A percentile compares a stretch with the other conserved stretches of the same genome.
These are phyloP conservation scores for Apiospora koreana DNA, from an alignment of 2,329 filamentous ascomycete species.

Conservation along the genomic window DNA sequence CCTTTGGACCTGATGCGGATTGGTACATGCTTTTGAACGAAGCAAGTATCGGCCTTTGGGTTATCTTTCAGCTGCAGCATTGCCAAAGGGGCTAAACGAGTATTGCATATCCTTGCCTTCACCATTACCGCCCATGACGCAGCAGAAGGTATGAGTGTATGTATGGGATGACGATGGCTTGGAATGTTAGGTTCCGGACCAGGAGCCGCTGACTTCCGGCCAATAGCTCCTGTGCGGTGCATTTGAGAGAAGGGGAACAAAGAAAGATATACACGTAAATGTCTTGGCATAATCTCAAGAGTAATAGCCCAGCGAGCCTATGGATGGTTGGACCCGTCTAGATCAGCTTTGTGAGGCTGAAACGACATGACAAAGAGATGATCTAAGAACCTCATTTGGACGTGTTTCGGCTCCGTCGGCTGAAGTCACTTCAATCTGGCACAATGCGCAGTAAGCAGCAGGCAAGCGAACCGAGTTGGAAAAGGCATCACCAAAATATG, in stretches of 20 bases:
- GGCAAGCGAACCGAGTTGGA: background rate
- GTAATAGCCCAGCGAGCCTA: background rate
- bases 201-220: background rate
- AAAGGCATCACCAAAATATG: background rate
- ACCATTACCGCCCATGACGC: background rate
- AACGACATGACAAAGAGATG: background rate
- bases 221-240: background rate
- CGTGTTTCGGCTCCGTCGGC: background rate
- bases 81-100: background rate
- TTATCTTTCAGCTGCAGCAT: background rate
- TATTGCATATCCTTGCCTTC: background rate
- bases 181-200: background rate
- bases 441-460: constrained; percentile 3
- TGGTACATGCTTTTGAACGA: background rate
- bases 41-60: background rate
- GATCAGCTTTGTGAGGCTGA: background rate
- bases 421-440: background rate
- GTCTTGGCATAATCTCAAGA: background rate
- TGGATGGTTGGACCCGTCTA: background rate
- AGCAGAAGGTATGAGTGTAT: background rate
- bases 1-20: background rate
- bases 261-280: background rate
- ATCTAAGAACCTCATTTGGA: background rate
- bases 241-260: background rate
- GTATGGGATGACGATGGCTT: background rate